These are phyloP conservation scores for Mycena kentingensis DNA, from an alignment of 768 basidiomycete genomes.

Conservation along the genomic window DNA sequence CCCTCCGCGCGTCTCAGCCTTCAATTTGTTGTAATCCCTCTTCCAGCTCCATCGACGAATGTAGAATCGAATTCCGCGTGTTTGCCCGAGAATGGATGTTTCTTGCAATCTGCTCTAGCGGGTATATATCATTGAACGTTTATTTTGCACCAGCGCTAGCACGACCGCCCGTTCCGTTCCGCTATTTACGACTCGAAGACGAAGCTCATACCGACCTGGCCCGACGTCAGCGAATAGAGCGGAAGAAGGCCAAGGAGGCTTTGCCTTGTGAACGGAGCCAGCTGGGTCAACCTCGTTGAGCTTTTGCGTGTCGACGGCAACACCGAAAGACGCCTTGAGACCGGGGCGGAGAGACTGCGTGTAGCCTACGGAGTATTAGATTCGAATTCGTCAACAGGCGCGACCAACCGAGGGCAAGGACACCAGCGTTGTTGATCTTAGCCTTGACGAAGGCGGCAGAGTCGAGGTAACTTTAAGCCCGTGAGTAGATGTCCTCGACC, in stretches of 20 bases:
- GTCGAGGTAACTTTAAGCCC: slow-evolving; percentile 68
- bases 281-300: slow-evolving; percentile 69
- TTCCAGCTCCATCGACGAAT: slow-evolving; percentile 8
- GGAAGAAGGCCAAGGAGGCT: background rate
- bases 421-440: slow-evolving; percentile 97
- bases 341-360: slow-evolving; percentile 93
- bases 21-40: slow-evolving; percentile 7
- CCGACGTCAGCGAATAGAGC: background rate
- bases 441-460: slow-evolving; percentile 92
- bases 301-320: slow-evolving; percentile 92
- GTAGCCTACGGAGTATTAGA: slow-evolving; percentile 56
- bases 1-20: slow-evolving; percentile 6
- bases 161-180: slow-evolving; percentile 26
- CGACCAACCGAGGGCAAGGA: slow-evolving; percentile 73
- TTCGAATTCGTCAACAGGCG: background rate
- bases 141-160: slow-evolving; percentile 3
- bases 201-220: slow-evolving; percentile 70
- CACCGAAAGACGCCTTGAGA: slow-evolving; percentile 90
- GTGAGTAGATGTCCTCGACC: background rate
- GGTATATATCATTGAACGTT: slow-evolving; percentile 11
- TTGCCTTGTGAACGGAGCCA: slow-evolving; percentile 78
- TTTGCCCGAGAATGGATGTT: slow-evolving; percentile 8
- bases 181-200: slow-evolving; percentile 69
- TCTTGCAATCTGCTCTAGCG: slow-evolving; percentile 10
- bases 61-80: slow-evolving; percentile 1